Base-by-base conservation (phyloP, 2,329 filamentous ascomycete genomes). In the Fusarium pseudonygamai region DNA sequence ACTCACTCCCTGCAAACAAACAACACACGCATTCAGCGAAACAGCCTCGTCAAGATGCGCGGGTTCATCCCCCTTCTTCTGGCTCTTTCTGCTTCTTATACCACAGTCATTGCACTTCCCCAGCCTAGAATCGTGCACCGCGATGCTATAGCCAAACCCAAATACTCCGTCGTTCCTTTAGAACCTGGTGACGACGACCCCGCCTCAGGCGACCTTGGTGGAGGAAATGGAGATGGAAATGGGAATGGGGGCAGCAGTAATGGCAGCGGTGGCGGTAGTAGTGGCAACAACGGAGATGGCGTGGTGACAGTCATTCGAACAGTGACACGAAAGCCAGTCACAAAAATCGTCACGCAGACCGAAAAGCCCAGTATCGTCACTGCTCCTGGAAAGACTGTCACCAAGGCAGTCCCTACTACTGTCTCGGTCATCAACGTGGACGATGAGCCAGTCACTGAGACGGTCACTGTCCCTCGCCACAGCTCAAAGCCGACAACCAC, bases 81-180 rank as follows among this genome's bases (percentile, higher is more conserved):
- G 67, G 77, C 78, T 47, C 77, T 83, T 39, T 75, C 79, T 26
- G 75, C 77, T 46, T 77, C 73, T 59, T 69, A 79, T 50, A 72
- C 79, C 45, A 71, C 67, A 14, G 66, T 75, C 47, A 58, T 74
- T 52, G 78, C 80, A 13, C 75, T 83, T 6, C 81, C 81, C 15
- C 78, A 73, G 32, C 71, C 72, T 10, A 69, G 61, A 34, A 61
- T 79, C 12, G 61, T 71, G 47, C 68, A 64, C 47, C 81, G 80
- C 26, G 78, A 74, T 6, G 53, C 62, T 15, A 58, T 66, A 22
- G 60, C 69, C n/a, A 78, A 78, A 55, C 82, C 82, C 5, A 76
- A 77, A 28, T 84, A 84, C 55, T 83, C 81, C 7, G 81, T 84
- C 36, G 81, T 84, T 10, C 81, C 82, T 20, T 71, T 84, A n/a